phyloP scores from a whole-genome alignment of 495 filamentous ascomycete species.

The Penicillium longicatenatum region DNA sequence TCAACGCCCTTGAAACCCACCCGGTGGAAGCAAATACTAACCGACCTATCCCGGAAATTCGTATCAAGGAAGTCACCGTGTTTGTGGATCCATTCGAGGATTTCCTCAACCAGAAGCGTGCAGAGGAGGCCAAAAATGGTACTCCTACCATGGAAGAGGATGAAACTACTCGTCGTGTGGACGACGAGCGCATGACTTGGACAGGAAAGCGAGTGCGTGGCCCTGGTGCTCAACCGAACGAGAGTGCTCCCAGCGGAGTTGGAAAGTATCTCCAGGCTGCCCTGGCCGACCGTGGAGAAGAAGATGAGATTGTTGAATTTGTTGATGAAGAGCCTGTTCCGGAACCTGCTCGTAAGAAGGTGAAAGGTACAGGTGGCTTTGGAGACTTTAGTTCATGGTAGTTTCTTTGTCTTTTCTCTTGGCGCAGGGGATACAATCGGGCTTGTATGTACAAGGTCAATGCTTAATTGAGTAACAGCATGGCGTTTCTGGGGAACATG shows the following conservation, averaged over 20 bases:
- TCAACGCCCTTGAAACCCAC: slow-evolving; percentile 71
- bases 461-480: background rate
- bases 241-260: slow-evolving; percentile 51
- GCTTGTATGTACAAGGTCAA: background rate
- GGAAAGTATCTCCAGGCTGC: slow-evolving; percentile 79
- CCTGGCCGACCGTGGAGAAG: slow-evolving; percentile 42
- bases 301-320: slow-evolving; percentile 61
- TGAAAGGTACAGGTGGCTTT: slow-evolving; percentile 75
- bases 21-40: slow-evolving; percentile 67
- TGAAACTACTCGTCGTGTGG: slow-evolving; percentile 59
- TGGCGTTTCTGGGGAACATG: background rate
- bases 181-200: slow-evolving; percentile 90
- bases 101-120: slow-evolving; percentile 62
- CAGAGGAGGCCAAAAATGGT: slow-evolving; percentile 49
- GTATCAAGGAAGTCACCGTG: slow-evolving; percentile 80
- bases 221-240: slow-evolving; percentile 51
- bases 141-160: slow-evolving; percentile 38
- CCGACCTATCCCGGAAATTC: slow-evolving; percentile 70
- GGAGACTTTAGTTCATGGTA: slow-evolving; percentile 74
- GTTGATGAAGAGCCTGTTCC: slow-evolving; percentile 59
- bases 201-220: slow-evolving; percentile 79
- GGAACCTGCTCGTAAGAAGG: slow-evolving; percentile 78
- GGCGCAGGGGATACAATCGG: background rate
- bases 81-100: slow-evolving; percentile 97
- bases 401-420: background rate